Evolutionary conservation across 2,329 filamentous ascomycete species (phyloP), one percentile per base, ranked within the genome.

Genomic region (Gliomastix tumulicola): DNA sequence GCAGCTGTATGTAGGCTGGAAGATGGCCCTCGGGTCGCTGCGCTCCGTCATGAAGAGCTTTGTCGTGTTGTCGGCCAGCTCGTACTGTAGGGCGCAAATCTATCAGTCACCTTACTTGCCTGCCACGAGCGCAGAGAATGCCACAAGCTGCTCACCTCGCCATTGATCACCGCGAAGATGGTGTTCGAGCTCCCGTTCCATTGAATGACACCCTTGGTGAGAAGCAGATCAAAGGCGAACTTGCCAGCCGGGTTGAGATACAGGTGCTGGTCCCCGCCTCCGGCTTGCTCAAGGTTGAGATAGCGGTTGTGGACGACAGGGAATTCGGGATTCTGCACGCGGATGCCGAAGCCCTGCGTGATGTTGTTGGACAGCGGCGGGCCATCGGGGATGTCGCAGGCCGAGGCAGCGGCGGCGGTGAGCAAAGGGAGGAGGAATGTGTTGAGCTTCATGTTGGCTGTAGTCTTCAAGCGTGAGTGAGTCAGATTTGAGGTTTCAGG

Each of bases 31-130:
- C 2, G 64, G 62, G 37, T 68, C 62, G 7, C 55, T 56, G 3
- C 65, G 60, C 20, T 64, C 55, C 3, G 65, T 68, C 59, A 67
- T 66, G 50, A 68, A 68, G 45, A 67, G 55, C 48, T 68, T 68
- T 28, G 64, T 68, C 4, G 65, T 68, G 44, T 68, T 63, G 44
- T 68, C 64, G 17, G 34, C 21, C 15, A 28, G 9, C 34, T 27
- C 21, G 18, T 35, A 21, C 53, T 49, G n/a, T 48, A 46, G 17
- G n/a, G n/a, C n/a, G n/a, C n/a, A n/a, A n/a, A n/a, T n/a, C n/a
- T n/a, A n/a, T n/a, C n/a, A n/a, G n/a, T n/a, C n/a, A n/a, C n/a
- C n/a, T n/a, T n/a, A n/a, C n/a, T n/a, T n/a, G n/a, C n/a, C n/a
- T n/a, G n/a, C n/a, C n/a, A n/a, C n/a, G n/a, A n/a, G n/a, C n/a